Evolutionary conservation across 495 filamentous ascomycete species (phyloP).

Genomic region (Apiosordaria backusii): DNA sequence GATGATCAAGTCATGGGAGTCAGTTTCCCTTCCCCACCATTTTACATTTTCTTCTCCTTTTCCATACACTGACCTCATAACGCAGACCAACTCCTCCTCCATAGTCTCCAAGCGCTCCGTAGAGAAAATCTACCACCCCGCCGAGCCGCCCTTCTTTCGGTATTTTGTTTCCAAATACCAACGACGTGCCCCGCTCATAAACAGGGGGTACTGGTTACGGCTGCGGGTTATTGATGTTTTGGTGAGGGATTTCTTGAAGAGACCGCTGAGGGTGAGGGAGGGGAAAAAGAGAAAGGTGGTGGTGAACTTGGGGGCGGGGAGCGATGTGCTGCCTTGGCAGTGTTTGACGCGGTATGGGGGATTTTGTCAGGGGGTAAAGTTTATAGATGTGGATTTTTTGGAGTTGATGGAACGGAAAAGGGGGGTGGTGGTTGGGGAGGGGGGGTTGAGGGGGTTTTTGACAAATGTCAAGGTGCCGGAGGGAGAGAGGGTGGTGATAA

Average conservation of each 20-base stretch:
- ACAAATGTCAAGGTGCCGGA: conserved; percentile 3
- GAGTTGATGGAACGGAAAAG: conserved; percentile 75
- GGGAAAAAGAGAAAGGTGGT: conserved; percentile 63
- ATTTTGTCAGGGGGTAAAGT: conserved; percentile 51
- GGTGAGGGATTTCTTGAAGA: conserved; percentile 62
- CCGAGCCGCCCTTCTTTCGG: conserved; percentile 73
- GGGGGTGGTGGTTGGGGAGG: conserved; percentile 56
- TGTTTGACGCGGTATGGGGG: conserved; percentile 62
- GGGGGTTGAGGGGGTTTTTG: conserved; percentile 49
- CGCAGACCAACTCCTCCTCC: conserved; percentile 80
- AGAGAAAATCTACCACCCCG: conserved; percentile 70
- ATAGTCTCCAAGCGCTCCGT: conserved; percentile 90
- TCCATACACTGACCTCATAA: neutral
- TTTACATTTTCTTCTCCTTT: neutral
- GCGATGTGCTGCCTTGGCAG: conserved; percentile 88
- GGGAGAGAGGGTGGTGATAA: neutral
- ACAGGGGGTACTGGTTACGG: conserved; percentile 82
- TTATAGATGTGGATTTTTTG: conserved; percentile 85
- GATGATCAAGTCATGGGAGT: conserved; percentile 72
- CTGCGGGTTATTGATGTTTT: conserved; percentile 75
- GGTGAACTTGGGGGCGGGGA: conserved; percentile 86
- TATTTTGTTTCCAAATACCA: conserved; percentile 82
- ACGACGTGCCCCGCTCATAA: conserved; percentile 77
- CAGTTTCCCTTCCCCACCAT: conserved; percentile 28
- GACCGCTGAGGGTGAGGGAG: neutral